A percentile compares a stretch with the other conserved stretches of the same genome.
phyloP scores from a whole-genome alignment of 331 rosid genomes.

The Cydonia oblonga region DNA sequence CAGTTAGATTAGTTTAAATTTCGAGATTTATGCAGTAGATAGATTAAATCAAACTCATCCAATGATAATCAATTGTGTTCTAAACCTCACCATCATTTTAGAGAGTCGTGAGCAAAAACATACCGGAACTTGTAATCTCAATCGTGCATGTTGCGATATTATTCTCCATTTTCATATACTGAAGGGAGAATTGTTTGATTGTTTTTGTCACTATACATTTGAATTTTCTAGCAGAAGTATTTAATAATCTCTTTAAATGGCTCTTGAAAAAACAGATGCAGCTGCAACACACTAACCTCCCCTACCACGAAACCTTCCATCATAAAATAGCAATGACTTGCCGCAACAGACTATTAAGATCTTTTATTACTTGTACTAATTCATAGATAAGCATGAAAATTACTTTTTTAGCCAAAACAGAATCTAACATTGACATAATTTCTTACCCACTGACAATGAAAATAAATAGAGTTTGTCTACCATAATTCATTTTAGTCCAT shows the following conservation, averaged over 20 bases:
- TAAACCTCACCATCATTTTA: neutral
- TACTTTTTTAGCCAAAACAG: too few species aligned
- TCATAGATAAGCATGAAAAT: too few species aligned
- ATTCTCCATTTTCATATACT: neutral
- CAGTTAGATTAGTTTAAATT: too few species aligned
- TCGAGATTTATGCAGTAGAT: too few species aligned
- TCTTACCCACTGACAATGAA: too few species aligned
- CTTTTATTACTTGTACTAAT: neutral
- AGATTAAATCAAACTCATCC: too few species aligned
- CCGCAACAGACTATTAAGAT: slow-evolving; percentile 9
- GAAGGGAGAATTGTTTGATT: neutral
- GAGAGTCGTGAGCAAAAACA: neutral
- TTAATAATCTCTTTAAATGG: slow-evolving; percentile 17
- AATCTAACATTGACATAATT: too few species aligned
- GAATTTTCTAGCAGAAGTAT: neutral
- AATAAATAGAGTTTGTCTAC: too few species aligned
- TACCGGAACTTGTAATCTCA: neutral
- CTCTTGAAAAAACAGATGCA: slow-evolving; percentile 16
- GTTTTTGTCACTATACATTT: slow-evolving; percentile 5
- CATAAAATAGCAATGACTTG: slow-evolving; percentile 9
- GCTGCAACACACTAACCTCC: neutral
- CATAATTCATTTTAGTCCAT: too few species aligned
- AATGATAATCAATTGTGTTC: too few species aligned
- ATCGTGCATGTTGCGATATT: neutral
- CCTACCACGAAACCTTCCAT: slow-evolving; percentile 11